Evolutionary conservation across 78 protist species (phyloP), one percentile per base, ranked within the genome.

Genomic region (Dictyostelium capitatum): DNA sequence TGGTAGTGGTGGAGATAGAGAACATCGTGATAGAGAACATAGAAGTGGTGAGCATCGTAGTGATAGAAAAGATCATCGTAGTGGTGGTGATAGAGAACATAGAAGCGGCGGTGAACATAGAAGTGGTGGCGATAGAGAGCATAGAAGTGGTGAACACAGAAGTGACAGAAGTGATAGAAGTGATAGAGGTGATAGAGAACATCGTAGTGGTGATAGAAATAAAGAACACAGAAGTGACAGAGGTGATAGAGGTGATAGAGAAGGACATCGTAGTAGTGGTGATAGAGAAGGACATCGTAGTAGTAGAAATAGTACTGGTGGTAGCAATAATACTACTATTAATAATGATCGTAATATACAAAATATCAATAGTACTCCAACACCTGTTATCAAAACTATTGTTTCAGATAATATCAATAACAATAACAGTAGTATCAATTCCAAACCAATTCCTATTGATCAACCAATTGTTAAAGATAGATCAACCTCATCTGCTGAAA

Each of bases 11-110:
- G 25, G 65, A 25, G 57, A 41, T n/a, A 47, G 20, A 73, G 62
- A 75, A 11, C 81, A 75, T 25, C 41, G 80, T 4, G 47, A 37
- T 72, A 74, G 62, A 25, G 80, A 74, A n/a, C n/a, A 11, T 7
- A 5, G 87, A 4, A 19, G 59, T 46, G 4, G 75, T 37, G 69
- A 59, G 1, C 69, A 59, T 14, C n/a, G 69, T 62, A 80, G 77
- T 54, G 56, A 8, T 54, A 43, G 56, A 10, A 37, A 69, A 25
- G 82, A 75, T 0, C 23, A n/a, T 47, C 43, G 43, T 37, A 37
- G 43, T 37, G 43, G 43, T 25, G 51, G 81, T 15, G 75, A 67
- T 9, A 37, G 37, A n/a, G 37, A 72, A 5, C 75, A 32, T 67
- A 6, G n/a, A n/a, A n/a, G n/a, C n/a, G n/a, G n/a, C n/a, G n/a